A percentile compares a stretch with the other conserved stretches of the same genome.
Evolutionary conservation across 2,329 filamentous ascomycete species (phyloP).

Genomic region (Dactylellina cionopaga): DNA sequence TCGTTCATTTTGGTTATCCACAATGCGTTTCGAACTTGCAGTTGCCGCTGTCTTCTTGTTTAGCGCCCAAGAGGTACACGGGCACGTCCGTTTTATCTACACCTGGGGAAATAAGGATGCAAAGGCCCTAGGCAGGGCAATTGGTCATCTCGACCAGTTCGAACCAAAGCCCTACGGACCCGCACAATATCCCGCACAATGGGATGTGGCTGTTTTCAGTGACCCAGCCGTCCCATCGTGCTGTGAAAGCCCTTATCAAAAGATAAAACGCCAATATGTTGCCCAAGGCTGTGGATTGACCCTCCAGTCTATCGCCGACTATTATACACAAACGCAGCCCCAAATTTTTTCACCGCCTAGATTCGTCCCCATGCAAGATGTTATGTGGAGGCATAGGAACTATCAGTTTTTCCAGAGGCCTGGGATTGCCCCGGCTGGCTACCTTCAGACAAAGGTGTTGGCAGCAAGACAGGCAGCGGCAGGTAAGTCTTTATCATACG

Average conservation of each 20-base stretch:
- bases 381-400: not conserved
- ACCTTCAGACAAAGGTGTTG: not conserved
- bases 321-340: not conserved
- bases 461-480: not conserved
- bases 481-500: too few species aligned
- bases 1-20: too few species aligned
- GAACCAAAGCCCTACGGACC: too few species aligned
- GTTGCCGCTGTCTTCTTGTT: too few species aligned
- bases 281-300: not conserved
- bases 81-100: too few species aligned
- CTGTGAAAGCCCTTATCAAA: not conserved
- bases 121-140: too few species aligned
- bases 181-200: slow-evolving; percentile 3
- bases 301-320: not conserved
- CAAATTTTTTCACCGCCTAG: too few species aligned
- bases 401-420: not conserved
- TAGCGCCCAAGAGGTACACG: too few species aligned
- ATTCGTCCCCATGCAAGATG: too few species aligned
- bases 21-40: too few species aligned
- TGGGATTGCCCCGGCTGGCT: not conserved
- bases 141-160: too few species aligned
- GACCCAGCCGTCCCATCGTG: slow-evolving; percentile 3
- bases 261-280: not conserved
- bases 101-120: too few species aligned
- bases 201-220: slow-evolving; percentile 1